Conservation (phyloP, 768 basidiomycete genomes). For the Gloeophyllum trabeum region DNA sequence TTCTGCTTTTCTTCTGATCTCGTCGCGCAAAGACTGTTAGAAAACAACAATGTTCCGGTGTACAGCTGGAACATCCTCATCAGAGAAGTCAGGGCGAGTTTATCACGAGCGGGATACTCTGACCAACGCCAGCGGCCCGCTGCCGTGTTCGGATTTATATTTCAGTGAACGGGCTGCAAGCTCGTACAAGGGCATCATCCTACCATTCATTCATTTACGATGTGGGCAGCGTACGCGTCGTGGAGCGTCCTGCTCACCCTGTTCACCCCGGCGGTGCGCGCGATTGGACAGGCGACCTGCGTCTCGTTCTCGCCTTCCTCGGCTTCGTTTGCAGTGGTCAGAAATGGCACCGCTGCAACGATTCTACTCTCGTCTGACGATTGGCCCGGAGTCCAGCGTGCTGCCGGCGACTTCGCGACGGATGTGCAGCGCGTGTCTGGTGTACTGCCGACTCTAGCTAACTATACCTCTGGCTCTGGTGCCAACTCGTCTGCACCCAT, state of each 20-base stretch:
- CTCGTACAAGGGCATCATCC: no score
- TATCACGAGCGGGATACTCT: no score
- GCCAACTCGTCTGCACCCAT: slow-evolving; percentile 27
- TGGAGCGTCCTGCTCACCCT: slow-evolving; percentile 1
- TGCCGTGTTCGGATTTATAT: no score
- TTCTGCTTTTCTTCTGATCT: no score
- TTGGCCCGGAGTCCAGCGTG: slow-evolving; percentile 53
- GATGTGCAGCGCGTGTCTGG: slow-evolving; percentile 56
- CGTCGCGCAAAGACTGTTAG: no score
- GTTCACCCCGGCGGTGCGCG: slow-evolving; percentile 13
- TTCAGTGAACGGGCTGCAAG: no score
- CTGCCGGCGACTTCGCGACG: slow-evolving; percentile 44
- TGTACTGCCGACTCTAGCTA: slow-evolving; percentile 34
- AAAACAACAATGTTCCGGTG: no score
- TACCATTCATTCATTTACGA: no score
- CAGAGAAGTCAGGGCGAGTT: no score
- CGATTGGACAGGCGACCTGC: slow-evolving; percentile 38
- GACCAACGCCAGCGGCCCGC: no score
- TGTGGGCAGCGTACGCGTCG: no score
- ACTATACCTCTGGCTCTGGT: slow-evolving; percentile 22
- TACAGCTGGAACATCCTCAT: no score
- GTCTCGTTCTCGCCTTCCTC: slow-evolving; percentile 27
- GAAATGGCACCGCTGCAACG: slow-evolving; percentile 31
- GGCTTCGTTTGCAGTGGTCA: slow-evolving; percentile 31
- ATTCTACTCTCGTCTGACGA: slow-evolving; percentile 43